Conservation (phyloP, 495 filamentous ascomycete genomes). For the Lasiosphaeria miniovina region DNA sequence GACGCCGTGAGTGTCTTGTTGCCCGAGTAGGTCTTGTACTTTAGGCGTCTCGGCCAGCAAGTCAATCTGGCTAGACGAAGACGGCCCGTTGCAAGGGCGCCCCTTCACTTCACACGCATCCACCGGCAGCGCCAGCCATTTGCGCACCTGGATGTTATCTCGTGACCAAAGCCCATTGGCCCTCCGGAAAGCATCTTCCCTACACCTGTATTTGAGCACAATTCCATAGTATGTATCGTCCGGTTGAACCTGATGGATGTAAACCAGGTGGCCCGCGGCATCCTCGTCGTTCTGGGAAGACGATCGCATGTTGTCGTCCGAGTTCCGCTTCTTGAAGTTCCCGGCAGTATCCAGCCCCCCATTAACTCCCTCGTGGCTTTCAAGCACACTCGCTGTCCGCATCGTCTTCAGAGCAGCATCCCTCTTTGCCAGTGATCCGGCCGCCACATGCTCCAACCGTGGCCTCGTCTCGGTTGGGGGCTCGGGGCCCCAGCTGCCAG, state of each 20-base stretch:
- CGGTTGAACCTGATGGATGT: conserved; percentile 80
- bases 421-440: conserved; percentile 47
- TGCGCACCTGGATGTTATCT: conserved; percentile 80
- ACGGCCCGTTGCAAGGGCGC: conserved; percentile 49
- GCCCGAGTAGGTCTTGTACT: conserved; percentile 24
- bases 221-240: conserved; percentile 87
- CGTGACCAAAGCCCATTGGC: conserved; percentile 93
- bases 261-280: conserved; percentile 70
- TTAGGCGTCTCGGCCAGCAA: conserved; percentile 46
- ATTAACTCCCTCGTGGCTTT: conserved; percentile 49
- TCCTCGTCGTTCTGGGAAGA: conserved; percentile 30
- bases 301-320: conserved; percentile 42
- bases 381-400: conserved; percentile 49
- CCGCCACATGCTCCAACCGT: conserved; percentile 42
- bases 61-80: conserved; percentile 37
- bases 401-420: conserved; percentile 46
- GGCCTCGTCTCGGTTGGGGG: conserved; percentile 36
- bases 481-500: conserved; percentile 39
- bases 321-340: conserved; percentile 53
- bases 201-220: conserved; percentile 83
- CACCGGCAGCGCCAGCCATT: conserved; percentile 79
- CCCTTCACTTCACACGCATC: conserved; percentile 87
- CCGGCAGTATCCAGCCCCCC: conserved; percentile 45
- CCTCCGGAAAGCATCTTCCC: conserved; percentile 72
- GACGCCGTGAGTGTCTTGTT: conserved; percentile 13